phyloP scores from a whole-genome alignment of 129 eudicot species.

The Artemisia annua region DNA sequence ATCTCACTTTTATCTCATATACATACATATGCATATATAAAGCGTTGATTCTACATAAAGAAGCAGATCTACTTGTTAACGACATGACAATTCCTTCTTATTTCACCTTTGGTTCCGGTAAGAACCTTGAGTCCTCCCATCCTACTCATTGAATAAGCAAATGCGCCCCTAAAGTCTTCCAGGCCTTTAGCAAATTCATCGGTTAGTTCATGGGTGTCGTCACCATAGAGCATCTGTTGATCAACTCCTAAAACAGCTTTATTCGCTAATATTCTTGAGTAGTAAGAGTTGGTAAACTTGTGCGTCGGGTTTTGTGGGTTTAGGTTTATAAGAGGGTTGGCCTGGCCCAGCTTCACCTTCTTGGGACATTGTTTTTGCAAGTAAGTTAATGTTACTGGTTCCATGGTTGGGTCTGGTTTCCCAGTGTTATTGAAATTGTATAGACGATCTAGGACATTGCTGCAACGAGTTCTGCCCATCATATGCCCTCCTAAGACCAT shows the following conservation, averaged over 20 bases:
- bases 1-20: slow-evolving; percentile 30
- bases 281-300: slow-evolving; percentile 61
- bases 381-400: slow-evolving; percentile 30
- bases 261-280: slow-evolving; percentile 44
- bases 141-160: slow-evolving; percentile 66
- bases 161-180: slow-evolving; percentile 46
- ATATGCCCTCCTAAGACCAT: slow-evolving; percentile 65
- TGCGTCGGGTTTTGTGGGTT: slow-evolving; percentile 48
- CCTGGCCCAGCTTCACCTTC: slow-evolving; percentile 35
- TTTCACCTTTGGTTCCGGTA: slow-evolving; percentile 66
- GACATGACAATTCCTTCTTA: slow-evolving; percentile 54
- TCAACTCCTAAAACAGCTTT: slow-evolving; percentile 64
- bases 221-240: slow-evolving; percentile 50
- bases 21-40: neutral
- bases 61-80: slow-evolving; percentile 46
- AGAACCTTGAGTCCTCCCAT: slow-evolving; percentile 70
- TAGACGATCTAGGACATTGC: slow-evolving; percentile 59
- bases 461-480: slow-evolving; percentile 78
- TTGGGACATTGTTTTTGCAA: slow-evolving; percentile 59
- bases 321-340: slow-evolving; percentile 55
- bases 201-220: slow-evolving; percentile 46
- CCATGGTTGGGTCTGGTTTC: slow-evolving; percentile 72
- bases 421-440: slow-evolving; percentile 68
- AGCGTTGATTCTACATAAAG: neutral
- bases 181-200: slow-evolving; percentile 41